Base-by-base conservation (phyloP, 2,329 filamentous ascomycete genomes). In the Akanthomyces lecanii region DNA sequence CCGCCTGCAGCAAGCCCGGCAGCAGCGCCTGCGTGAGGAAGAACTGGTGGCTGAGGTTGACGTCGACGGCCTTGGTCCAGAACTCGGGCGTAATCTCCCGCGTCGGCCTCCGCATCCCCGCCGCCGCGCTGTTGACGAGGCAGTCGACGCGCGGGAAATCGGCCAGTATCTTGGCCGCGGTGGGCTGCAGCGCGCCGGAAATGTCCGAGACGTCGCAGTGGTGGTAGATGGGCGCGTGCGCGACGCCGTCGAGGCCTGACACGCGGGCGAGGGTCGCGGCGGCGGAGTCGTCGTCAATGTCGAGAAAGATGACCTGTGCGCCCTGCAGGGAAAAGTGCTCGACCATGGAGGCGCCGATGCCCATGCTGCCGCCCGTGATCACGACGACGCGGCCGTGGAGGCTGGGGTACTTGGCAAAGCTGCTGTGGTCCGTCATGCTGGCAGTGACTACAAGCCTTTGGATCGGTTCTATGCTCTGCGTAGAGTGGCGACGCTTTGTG, bases 121-220 rank as follows among this genome's bases (percentile, higher is more conserved):
- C 50, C 16, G 91, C 92, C 36, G 92, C 92, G 74, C 96, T 96
- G 82, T 96, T 96, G 79, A 96, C 79, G 60, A 96, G 79, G 65
- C 96, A 91, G 76, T 96, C 91, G 70, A 96, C 82, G 70, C 87
- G 79, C 65, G 85, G 78, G 25, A 51, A 52, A 7, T 48, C 56
- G 33, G 56, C 42, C 56, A 75, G 60, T n/a, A 71, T 71, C 23
- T 68, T 63, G 16, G 72, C 71, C 5, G 73, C 72, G 40, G 72
- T 74, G 5, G 69, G 67, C 40, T 68, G 66, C 21, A 76, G 67
- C 11, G 64, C 50, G 28, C 25, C 51, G 8, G 64, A 63, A 10
- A 78, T 69, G 66, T 76, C 68, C 18, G 72, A 72, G 11, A 78
- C 67, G 66, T 78, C 75, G 73, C 78, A 79, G 61, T 70, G 68